Evolutionary conservation across 192 early-diverging fungal species (phyloP), one percentile per base, ranked within the genome.

Genomic region (Rhizophagus sp.): DNA sequence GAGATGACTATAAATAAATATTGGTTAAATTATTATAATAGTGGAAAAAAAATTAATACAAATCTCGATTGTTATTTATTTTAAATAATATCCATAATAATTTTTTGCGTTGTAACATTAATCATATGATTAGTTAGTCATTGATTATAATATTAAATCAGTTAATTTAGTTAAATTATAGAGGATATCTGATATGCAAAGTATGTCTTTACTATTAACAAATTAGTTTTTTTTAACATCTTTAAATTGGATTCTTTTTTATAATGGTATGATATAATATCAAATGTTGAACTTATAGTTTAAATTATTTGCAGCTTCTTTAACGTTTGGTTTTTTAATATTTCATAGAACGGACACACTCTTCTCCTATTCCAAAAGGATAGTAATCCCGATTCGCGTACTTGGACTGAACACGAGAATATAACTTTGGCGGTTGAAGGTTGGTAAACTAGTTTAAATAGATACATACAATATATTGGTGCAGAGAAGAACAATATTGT

Each of bases 351-450:
- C 27, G 72, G 24, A 12, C 80, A 83, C 62, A 84, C 84, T 3
- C 69, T 85, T 24, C 72, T 85, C 15, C 50, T 85, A 19, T 47
- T 85, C 9, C 84, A 85, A 73, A 74, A 66, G 33, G 73, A 70
- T 0, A 75, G 67, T 25, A 57, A 44, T 30, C 79, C 73, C 24
- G 44, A 79, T 39, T 71, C 80, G 0, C 70, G 84, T 36, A 71
- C 73, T 66, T 85, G 82, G 72, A 66, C 76, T 27, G 84, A 84
- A 64, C 78, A 77, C 64, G 76, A 70, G 41, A 71, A 75, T 6
- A 41, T 74, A 13, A 79, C 70, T 24, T 67, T 80, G 39, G 83
- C 84, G 4, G 74, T 84, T 49, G 83, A 85, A 78, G 68, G 74
- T 76, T 34, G 24, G 72, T 33, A 52, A 52, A 19, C 27, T 12